Evolutionary conservation across 495 filamentous ascomycete species (phyloP).

Genomic region (Usnea hakonensis): DNA sequence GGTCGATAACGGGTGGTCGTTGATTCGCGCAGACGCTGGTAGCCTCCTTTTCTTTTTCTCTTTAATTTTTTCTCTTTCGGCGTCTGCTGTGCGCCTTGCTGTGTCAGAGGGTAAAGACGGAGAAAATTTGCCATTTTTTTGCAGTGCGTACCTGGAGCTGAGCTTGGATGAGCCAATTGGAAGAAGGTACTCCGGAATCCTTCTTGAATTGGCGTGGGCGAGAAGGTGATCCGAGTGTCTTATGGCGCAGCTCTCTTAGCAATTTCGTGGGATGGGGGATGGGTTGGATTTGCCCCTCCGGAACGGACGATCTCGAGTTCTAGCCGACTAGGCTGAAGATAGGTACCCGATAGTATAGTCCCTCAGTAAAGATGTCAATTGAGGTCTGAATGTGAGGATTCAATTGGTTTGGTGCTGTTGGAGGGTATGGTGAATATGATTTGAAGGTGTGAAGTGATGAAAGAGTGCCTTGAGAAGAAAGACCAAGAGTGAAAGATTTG

Average conservation of each 20-base stretch:
- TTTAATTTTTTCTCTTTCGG: not conserved
- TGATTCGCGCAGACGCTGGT: slow-evolving; percentile 24
- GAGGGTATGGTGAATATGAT: not conserved
- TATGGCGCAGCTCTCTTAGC: slow-evolving; percentile 9
- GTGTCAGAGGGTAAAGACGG: not conserved
- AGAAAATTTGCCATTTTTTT: not conserved
- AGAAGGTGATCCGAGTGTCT: slow-evolving; percentile 10
- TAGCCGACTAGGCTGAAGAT: slow-evolving; percentile 7
- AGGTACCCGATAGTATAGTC: slow-evolving; percentile 4
- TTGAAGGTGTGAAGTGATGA: not conserved
- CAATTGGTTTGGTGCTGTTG: not conserved
- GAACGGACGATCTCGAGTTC: slow-evolving; percentile 14
- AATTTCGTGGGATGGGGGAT: not conserved
- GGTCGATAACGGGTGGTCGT: slow-evolving; percentile 24
- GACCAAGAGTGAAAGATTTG: not conserved
- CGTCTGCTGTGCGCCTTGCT: slow-evolving; percentile 8
- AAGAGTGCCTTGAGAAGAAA: not conserved
- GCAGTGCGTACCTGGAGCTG: slow-evolving; percentile 6
- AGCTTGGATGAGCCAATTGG: slow-evolving; percentile 6
- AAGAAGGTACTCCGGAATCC: slow-evolving; percentile 1
- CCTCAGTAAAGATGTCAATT: not conserved
- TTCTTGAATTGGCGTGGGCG: not conserved
- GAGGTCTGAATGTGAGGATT: not conserved
- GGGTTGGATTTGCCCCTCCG: slow-evolving; percentile 2
- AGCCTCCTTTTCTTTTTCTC: slow-evolving; percentile 9